phyloP scores from a whole-genome alignment of 495 filamentous ascomycete genomes.

The Mytilinidion resinicola region DNA sequence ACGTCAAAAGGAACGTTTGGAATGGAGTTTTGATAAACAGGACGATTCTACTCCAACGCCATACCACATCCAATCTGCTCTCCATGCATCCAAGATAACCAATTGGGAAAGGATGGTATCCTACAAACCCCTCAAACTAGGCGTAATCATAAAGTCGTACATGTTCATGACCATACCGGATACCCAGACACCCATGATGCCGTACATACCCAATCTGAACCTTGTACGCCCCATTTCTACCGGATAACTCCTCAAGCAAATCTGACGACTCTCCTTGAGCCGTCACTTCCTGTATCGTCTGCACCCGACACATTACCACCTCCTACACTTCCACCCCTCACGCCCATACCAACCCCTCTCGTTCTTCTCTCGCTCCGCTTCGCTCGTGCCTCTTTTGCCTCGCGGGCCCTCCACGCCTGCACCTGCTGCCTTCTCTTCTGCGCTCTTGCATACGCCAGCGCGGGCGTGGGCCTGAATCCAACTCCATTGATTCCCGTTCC shows the following conservation, averaged over 20 bases:
- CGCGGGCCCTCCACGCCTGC: conserved; percentile 72
- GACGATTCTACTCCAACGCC: too few species aligned
- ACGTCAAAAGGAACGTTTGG: background rate
- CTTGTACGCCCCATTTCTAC: too few species aligned
- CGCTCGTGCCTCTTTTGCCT: conserved; percentile 76
- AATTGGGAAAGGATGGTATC: too few species aligned
- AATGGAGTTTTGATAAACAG: background rate
- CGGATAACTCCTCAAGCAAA: conserved; percentile 1
- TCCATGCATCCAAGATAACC: too few species aligned
- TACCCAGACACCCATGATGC: too few species aligned
- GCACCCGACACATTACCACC: conserved; percentile 8
- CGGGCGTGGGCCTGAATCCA: conserved; percentile 82
- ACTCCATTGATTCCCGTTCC: conserved; percentile 60
- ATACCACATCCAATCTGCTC: too few species aligned
- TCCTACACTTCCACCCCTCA: conserved; percentile 1
- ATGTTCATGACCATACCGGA: too few species aligned
- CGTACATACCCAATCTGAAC: too few species aligned
- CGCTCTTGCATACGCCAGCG: conserved; percentile 67
- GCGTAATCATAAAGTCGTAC: too few species aligned
- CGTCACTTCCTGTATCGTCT: background rate
- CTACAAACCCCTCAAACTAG: too few species aligned
- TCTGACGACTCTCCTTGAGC: conserved; percentile 6
- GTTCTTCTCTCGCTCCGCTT: conserved; percentile 55
- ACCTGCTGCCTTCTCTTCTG: conserved; percentile 76
- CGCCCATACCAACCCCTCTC: conserved; percentile 13